Evolutionary conservation across 2,329 filamentous ascomycete genomes (phyloP), one percentile per base, ranked within the genome.

Genomic region (Xylariaceae sp.): DNA sequence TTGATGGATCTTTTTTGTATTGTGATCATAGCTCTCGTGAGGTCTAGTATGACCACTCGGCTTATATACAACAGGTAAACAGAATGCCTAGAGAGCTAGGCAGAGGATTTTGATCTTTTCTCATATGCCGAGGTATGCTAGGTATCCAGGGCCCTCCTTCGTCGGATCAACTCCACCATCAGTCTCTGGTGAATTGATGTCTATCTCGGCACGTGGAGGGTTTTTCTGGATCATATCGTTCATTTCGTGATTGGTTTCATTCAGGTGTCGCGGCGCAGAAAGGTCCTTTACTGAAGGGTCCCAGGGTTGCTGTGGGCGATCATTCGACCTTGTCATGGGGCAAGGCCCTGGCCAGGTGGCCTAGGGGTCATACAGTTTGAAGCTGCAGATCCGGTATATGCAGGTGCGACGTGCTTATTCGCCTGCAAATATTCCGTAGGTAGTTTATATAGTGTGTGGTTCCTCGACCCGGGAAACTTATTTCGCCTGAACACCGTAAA

Each of bases 401-500:
- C 13, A 45, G 1, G 37, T 3, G 1, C 9, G 13, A 42, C 0
- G 9, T 1, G 37, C 13, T 42, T 42, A 42, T 42, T 9, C 13
- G 37, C 37, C 9, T 9, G 37, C 13, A 42, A 9, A 13, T 9
- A 8, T 42, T 42, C 17, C 17, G 17, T 10, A 8, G 3, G 37
- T 9, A 42, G 37, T 42, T 5, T 30, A 30, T 30, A 30, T 4
- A 30, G 23, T 30, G 4, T 5, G 23, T 4, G 23, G 23, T 30
- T 9, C 37, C 7, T 42, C 37, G 4, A 11, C 37, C 2, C 23
- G 23, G 23, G 3, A 42, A 2, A 9, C 3, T 58, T 69, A 71
- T 64, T 73, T 72, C 15, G 63, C 65, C 23, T 70, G 68, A 52
- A 73, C 67, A 15, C 70, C 71, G 34, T 71, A 73, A 81, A 92